Percentiles rank a stretch among this genome's conserved stretches.
phyloP scores from a whole-genome alignment of 768 basidiomycete species.

The Mycena venus region DNA sequence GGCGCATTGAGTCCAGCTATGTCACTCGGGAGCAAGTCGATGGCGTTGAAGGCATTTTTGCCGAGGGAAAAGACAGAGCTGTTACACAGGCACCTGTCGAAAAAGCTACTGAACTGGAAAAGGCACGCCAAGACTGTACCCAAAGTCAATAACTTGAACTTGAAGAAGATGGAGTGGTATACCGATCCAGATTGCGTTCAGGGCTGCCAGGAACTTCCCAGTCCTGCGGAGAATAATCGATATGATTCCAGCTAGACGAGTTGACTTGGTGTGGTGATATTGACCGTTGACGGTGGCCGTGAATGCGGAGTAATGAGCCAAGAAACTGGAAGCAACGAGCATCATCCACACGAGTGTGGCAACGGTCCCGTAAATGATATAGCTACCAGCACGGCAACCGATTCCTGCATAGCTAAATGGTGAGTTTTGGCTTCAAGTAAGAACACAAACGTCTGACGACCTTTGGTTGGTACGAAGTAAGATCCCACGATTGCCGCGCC shows the following conservation, averaged over 20 bases:
- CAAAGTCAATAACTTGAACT: no score
- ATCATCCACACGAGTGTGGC: conserved; percentile 51
- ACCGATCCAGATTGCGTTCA: conserved; percentile 42
- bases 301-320: conserved; percentile 38
- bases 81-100: conserved; percentile 40
- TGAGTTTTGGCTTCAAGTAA: neutral
- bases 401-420: conserved; percentile 37
- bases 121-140: conserved; percentile 37
- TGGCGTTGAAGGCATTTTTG: conserved; percentile 34
- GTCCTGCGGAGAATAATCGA: conserved; percentile 36
- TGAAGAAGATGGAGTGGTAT: no score
- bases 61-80: conserved; percentile 37
- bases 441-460: conserved; percentile 7
- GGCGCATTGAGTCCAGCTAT: conserved; percentile 12
- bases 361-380: conserved; percentile 44
- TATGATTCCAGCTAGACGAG: conserved; percentile 40
- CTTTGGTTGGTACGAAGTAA: conserved; percentile 35
- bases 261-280: conserved; percentile 37
- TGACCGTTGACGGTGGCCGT: conserved; percentile 9
- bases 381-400: conserved; percentile 47
- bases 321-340: conserved; percentile 42
- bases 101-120: conserved; percentile 41
- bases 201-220: conserved; percentile 37
- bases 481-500: conserved; percentile 36
- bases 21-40: conserved; percentile 24